A percentile compares a stretch with the other conserved stretches of the same genome.
These are phyloP conservation scores for Lithohypha guttulata DNA, from an alignment of 2,329 filamentous ascomycete genomes.

Conservation along the genomic window DNA sequence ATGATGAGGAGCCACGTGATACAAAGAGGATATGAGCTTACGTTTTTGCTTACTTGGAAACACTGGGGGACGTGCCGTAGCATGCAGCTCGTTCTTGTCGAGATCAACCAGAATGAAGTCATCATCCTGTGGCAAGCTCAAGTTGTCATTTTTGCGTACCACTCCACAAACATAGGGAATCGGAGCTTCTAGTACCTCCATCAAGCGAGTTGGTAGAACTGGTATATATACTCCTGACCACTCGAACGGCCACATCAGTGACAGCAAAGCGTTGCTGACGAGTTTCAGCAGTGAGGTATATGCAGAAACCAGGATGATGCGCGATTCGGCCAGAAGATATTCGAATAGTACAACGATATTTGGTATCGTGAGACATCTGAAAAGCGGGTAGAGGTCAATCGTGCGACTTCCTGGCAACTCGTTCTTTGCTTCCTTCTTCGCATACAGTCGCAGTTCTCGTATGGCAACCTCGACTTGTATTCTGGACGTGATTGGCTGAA, in stretches of 20 bases:
- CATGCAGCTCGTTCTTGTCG: slow-evolving; percentile 81
- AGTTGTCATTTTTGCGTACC: slow-evolving; percentile 77
- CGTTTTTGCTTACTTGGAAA: slow-evolving; percentile 80
- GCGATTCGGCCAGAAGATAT: slow-evolving; percentile 82
- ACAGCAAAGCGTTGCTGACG: slow-evolving; percentile 75
- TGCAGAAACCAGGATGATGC: slow-evolving; percentile 91
- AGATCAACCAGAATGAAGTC: slow-evolving; percentile 93
- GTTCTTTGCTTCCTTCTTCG: slow-evolving; percentile 82
- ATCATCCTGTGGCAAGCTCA: slow-evolving; percentile 72
- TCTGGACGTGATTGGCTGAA: slow-evolving; percentile 82
- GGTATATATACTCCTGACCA: slow-evolving; percentile 95
- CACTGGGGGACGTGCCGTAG: slow-evolving; percentile 63
- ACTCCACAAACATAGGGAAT: slow-evolving; percentile 97
- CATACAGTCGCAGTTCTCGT: slow-evolving; percentile 81
- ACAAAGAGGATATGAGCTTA: slow-evolving; percentile 78
- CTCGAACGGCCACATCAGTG: slow-evolving; percentile 75
- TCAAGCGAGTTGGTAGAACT: slow-evolving; percentile 71
- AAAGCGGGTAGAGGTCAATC: slow-evolving; percentile 85
- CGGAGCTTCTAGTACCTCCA: slow-evolving; percentile 85
- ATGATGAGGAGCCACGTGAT: slow-evolving; percentile 82
- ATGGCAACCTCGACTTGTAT: slow-evolving; percentile 90
- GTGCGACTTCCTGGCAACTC: slow-evolving; percentile 87
- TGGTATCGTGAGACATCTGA: slow-evolving; percentile 76
- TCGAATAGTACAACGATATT: slow-evolving; percentile 91
- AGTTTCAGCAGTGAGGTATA: slow-evolving; percentile 95